Evolutionary conservation across 208 protist species (phyloP), one percentile per base, ranked within the genome.

Genomic region (Leishmania arabica): DNA sequence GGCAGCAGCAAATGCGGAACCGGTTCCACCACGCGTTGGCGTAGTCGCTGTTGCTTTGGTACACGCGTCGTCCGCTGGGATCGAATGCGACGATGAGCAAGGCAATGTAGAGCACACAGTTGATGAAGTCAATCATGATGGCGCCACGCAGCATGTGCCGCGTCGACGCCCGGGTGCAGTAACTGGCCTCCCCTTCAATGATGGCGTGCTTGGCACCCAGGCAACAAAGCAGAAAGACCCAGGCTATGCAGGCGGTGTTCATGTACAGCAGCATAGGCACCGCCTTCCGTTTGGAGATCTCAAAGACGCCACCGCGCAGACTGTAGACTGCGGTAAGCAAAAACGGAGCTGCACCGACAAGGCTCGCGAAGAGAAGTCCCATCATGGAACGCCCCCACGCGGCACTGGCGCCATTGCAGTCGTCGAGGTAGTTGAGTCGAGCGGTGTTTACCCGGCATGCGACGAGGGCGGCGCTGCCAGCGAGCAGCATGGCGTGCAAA

Each of bases 191-290:
- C 2, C 78, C 74, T 66, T 91, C 87, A 64, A 86, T 85, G 3
- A 96, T 45, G 9, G 85, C 80, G 72, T 86, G 86, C 74, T 90
- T 89, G 24, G 80, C 74, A 54, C 84, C 75, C 64, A 92, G 1
- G 37, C 69, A 70, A 6, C 79, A 73, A 37, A 95, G 60, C 5
- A 88, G 86, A 34, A 91, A 72, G 17, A 85, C 77, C 5, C 37
- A 62, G 2, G 89, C 19, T 19, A 91, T n/a, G 9, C 79, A 60
- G 49, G 81, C 17, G 0, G 80, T n/a, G 45, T 85, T 86, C 21
- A 92, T 47, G 86, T 94, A 96, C 51, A 98, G 86, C 9, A 95
- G 40, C 21, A 85, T 34, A 11, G 90, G 85, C 27, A 98, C 90
- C 42, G 78, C 66, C 34, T 68, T 68, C 7, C 95, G 89, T 78